A percentile compares a stretch with the other conserved stretches of the same genome.
phyloP scores from a whole-genome alignment of 2,329 filamentous ascomycete species.

The Pleurostoma richardsiae region DNA sequence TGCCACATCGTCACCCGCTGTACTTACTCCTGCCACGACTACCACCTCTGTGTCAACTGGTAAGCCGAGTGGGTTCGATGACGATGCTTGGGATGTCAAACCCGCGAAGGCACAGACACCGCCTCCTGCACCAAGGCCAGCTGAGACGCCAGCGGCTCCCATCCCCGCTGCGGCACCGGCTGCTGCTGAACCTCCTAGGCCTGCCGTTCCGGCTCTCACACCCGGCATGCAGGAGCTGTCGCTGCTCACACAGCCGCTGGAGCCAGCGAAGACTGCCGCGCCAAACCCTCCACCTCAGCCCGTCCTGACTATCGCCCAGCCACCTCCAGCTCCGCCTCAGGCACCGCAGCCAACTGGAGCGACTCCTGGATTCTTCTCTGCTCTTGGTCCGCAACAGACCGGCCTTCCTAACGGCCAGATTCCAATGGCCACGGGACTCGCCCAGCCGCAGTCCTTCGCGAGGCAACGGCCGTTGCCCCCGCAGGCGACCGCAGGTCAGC shows the following conservation, averaged over 20 bases:
- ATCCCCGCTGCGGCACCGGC: slow-evolving; percentile 32
- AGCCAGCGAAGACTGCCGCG: slow-evolving; percentile 39
- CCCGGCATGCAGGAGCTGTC: slow-evolving; percentile 62
- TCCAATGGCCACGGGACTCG: slow-evolving; percentile 33
- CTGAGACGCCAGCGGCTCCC: slow-evolving; percentile 20
- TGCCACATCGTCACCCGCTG: slow-evolving; percentile 27
- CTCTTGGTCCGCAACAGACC: slow-evolving; percentile 40
- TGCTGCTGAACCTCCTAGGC: slow-evolving; percentile 22
- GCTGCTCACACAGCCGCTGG: slow-evolving; percentile 45
- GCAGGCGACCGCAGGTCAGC: slow-evolving; percentile 51
- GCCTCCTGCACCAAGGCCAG: slow-evolving; percentile 18
- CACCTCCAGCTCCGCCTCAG: slow-evolving; percentile 27
- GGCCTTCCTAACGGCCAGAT: slow-evolving; percentile 27
- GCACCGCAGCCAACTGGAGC: slow-evolving; percentile 45
- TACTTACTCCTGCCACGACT: slow-evolving; percentile 10
- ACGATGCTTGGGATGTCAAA: slow-evolving; percentile 97
- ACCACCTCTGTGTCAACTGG: slow-evolving; percentile 11
- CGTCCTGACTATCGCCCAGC: slow-evolving; percentile 25
- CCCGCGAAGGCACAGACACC: slow-evolving; percentile 50
- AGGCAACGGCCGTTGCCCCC: slow-evolving; percentile 70
- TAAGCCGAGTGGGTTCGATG: slow-evolving; percentile 67
- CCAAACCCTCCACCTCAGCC: slow-evolving; percentile 21
- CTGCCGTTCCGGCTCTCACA: slow-evolving; percentile 49
- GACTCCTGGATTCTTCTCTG: slow-evolving; percentile 53
- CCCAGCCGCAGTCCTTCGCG: slow-evolving; percentile 38